Evolutionary conservation across 345 rosid species (phyloP), one percentile per base, ranked within the genome.

Genomic region (Camelina neglecta): DNA sequence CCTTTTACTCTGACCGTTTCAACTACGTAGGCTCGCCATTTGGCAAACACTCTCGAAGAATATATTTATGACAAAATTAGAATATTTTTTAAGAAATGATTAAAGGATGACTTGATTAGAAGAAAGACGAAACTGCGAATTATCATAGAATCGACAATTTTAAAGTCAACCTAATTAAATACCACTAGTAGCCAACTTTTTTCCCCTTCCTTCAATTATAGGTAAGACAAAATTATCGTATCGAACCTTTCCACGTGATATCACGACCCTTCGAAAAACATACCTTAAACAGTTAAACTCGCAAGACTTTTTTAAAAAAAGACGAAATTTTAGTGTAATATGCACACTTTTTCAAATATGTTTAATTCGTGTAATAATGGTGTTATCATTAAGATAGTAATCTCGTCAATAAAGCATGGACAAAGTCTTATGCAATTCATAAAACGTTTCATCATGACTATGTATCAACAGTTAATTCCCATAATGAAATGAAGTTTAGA

Each of bases 241-340:
- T 47, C 74, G 69, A 77, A 77, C 80, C 72, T 77, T 77, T 77
- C 72, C 80, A 77, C 76, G 80, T 77, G 80, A 57, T 64, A 48
- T 54, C 55, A 71, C 71, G 55, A 77, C 44, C 36, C 62, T 71
- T 70, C 15, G 5, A 55, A 53, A 24, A 57, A 29, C 72, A 38
- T 36, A 77, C 62, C 56, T 7, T 60, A 20, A 48, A 48, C 53
- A 48, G 21, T 48, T 48, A 48, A 60, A 61, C 57, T n/a, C 26
- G 53, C 4, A 41, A 41, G 3, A 4, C 20, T 44, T 56, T 33
- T 1, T 2, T 18, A 26, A 11, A 18, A 59, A 41, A 41, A 23
- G 23, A 29, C 26, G 21, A 54, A 29, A 0, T 51, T 44, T 51
- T 61, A 38, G 8, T 67, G 54, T 26, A 58, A 21, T 18, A 41